Base-by-base conservation (phyloP, 108 stramenopile genomes). In the Fragilaria radians region DNA sequence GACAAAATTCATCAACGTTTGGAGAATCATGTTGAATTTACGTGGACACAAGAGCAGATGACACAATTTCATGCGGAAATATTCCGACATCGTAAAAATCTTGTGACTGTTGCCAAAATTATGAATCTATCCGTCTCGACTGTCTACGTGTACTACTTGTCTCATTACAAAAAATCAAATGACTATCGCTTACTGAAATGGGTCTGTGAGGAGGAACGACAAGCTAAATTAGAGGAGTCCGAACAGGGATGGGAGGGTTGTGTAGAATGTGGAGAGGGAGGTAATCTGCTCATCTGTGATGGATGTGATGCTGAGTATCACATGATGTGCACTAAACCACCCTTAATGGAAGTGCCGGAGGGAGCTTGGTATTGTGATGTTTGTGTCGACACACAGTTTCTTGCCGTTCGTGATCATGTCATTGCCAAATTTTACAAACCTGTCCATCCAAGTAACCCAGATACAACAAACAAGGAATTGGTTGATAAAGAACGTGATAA, bases 261-360 rank as follows among this genome's bases (percentile, higher is more conserved):
- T 58, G 73, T 56, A 24, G 65, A 78, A 55, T 90, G 89, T 54
- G 81, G 81, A 17, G 79, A 85, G 23, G 89, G 89, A 17, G 89
- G 89, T 1, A 81, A 59, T 31, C 76, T 92, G n/a, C 61, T 92
- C 5, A 81, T 83, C 32, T 92, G 90, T 48, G 90, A 92, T 65
- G 76, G 80, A 17, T 92, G 90, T 60, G 87, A 88, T 50, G 47
- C 66, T 11, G 86, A 86, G 49, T 92, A 86, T 50, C 90, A 92
- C 64, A 71, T 86, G 62, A 47, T 33, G 9, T 92, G 90, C 59
- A 26, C 78, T 4, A 59, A 51, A 21, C 90, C 90, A 49, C 60
- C 73, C 4, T 54, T 92, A 17, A 23, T 29, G 46, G 57, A 61
- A 5, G 58, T 92, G 7, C 90, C 90, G 0, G 86, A 86, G 32